Evolutionary conservation across 306 rosid species (phyloP), one percentile per base, ranked within the genome.

Genomic region (Myrica gale): DNA sequence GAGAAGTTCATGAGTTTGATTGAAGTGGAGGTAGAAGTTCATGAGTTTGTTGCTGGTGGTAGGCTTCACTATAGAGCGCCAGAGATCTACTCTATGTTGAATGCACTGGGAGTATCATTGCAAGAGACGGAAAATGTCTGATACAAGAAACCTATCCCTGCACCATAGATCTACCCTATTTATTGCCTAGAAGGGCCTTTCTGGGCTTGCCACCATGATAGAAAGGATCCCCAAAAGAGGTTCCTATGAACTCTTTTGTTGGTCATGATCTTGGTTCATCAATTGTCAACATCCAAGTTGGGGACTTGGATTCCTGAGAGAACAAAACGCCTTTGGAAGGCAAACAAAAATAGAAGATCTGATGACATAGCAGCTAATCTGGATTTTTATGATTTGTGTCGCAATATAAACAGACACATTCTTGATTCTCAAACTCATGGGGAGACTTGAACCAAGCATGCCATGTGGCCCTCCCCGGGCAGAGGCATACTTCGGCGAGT

Each of bases 1-100:
- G 85, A 86, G 83, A 94, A 90, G n/a, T n/a, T n/a, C n/a, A n/a
- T n/a, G n/a, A 90, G 98, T 81, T 79, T 89, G 74, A 95, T 95
- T 72, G 97, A 95, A 83, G 84, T 92, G 26, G 70, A 89, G 63
- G 92, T 91, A 45, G 92, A 92, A 73, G 87, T 88, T 86, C 93
- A 92, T 21, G 93, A 94, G 84, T 94, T 94, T 71, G 75, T 92
- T 65, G 88, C 93, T 58, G 90, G 89, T 55, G 93, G 95, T 65
- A 89, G 84, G 80, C 73, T 78, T 44, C 97, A 92, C 82, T 88
- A 84, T 50, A 81, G 83, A 81, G 81, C 85, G 55, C 76, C 12
- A 60, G 98, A 92, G 82, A 89, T 95, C 26, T 92, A 88, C 81
- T 82, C 83, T 47, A 21, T 92, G 54, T 67, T 94, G 78, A 71